These are phyloP conservation scores for Xerocomus potaroensis DNA, from an alignment of 768 basidiomycete species.

Conservation along the genomic window DNA sequence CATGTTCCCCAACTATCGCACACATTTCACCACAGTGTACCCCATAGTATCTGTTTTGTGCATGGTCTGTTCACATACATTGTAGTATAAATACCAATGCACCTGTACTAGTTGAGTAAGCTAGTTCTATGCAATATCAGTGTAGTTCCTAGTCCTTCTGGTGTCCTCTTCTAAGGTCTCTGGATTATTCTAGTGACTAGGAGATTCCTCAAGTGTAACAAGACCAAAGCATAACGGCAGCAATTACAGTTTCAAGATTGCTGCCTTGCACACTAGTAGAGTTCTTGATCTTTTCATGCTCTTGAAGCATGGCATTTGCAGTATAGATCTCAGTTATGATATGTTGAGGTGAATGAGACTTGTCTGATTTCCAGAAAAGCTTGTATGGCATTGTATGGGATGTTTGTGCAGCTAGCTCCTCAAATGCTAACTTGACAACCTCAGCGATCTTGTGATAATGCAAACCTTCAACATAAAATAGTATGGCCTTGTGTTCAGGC, in stretches of 20 bases:
- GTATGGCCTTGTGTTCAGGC: background rate
- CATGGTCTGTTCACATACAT: no score
- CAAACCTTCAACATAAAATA: slow-evolving; percentile 26
- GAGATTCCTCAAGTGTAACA: no score
- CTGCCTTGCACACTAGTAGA: slow-evolving; percentile 3
- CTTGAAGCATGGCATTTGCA: slow-evolving; percentile 11
- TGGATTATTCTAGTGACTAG: no score
- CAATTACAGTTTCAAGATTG: slow-evolving; percentile 15
- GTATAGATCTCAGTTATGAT: slow-evolving; percentile 25
- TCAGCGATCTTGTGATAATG: slow-evolving; percentile 19
- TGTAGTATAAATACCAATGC: no score
- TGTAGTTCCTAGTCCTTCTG: no score
- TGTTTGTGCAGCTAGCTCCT: slow-evolving; percentile 3
- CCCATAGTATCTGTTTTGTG: no score
- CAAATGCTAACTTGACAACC: slow-evolving; percentile 23
- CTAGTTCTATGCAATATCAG: no score
- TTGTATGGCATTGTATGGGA: slow-evolving; percentile 18
- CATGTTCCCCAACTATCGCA: no score
- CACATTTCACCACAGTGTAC: no score
- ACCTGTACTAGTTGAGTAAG: no score
- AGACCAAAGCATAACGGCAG: slow-evolving; percentile 26
- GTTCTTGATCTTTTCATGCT: slow-evolving; percentile 6
- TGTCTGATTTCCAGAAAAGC: slow-evolving; percentile 5
- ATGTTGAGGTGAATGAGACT: slow-evolving; percentile 7
- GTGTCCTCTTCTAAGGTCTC: no score